These are phyloP conservation scores for Blastomyces silverae DNA, from an alignment of 2,329 filamentous ascomycete species.

Conservation along the genomic window DNA sequence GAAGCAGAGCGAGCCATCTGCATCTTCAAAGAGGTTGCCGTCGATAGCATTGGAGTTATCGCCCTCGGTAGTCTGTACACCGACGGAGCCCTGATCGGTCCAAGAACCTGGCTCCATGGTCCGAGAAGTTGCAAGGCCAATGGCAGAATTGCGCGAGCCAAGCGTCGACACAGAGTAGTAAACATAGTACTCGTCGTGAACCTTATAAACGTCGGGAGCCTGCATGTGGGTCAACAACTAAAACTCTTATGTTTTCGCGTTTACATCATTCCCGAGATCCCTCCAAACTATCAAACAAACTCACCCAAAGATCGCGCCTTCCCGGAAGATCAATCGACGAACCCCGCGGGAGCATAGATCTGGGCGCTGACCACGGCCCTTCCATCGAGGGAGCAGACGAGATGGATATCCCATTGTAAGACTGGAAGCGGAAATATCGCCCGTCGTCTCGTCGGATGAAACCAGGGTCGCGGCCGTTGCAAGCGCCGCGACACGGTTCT, in stretches of 20 bases:
- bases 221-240: constrained; percentile 8
- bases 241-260: not conserved
- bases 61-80: constrained; percentile 32
- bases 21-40: constrained; percentile 44
- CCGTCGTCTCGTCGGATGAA: constrained; percentile 10
- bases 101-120: constrained; percentile 33
- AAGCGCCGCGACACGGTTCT: constrained; percentile 2
- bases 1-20: constrained; percentile 40
- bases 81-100: constrained; percentile 32
- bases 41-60: constrained; percentile 53
- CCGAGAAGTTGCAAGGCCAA: constrained; percentile 51
- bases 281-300: not conserved
- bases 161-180: constrained; percentile 60
- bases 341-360: constrained; percentile 9
- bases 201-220: constrained; percentile 14
- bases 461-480: constrained; percentile 13
- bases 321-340: constrained; percentile 6
- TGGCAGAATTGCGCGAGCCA: constrained; percentile 55
- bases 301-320: constrained; percentile 9
- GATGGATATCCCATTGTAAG: constrained; percentile 12
- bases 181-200: constrained; percentile 51
- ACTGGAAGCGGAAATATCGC: constrained; percentile 11
- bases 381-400: constrained; percentile 13
- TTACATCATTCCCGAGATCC: not conserved
- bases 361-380: constrained; percentile 4